phyloP scores from a whole-genome alignment of 805 yeast genomes.

The Kurtzmaniella fragi region DNA sequence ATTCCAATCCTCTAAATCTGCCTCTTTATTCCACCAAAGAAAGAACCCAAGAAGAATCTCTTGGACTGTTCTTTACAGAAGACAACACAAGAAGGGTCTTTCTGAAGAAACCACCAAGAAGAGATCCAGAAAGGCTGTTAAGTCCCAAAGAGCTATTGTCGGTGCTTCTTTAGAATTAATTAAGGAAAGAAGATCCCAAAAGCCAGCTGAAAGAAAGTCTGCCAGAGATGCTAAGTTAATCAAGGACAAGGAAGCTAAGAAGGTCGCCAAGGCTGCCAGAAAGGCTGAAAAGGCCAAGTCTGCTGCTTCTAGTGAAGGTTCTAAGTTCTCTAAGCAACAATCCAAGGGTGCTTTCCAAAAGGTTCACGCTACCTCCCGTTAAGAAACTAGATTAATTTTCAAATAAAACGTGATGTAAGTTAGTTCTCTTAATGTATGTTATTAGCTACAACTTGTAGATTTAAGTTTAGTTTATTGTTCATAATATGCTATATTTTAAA shows the following conservation, averaged over 20 bases:
- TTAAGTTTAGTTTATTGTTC: not conserved
- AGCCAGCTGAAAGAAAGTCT: slow-evolving; percentile 98
- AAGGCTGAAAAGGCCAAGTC: slow-evolving; percentile 86
- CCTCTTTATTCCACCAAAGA: slow-evolving; percentile 98
- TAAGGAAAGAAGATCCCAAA: slow-evolving; percentile 93
- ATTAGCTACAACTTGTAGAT: not conserved
- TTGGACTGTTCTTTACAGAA: slow-evolving; percentile 99
- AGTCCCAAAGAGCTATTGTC: slow-evolving; percentile 98
- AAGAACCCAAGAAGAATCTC: slow-evolving; percentile 99
- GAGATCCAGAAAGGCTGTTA: slow-evolving; percentile 95
- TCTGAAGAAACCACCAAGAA: slow-evolving; percentile 97
- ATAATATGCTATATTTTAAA: slow-evolving; percentile 1
- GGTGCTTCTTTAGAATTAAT: slow-evolving; percentile 99
- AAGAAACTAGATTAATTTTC: slow-evolving; percentile 27
- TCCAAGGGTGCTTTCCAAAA: slow-evolving; percentile 98
- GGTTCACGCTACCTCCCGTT: slow-evolving; percentile 96
- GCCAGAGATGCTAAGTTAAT: slow-evolving; percentile 87
- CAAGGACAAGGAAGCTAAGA: slow-evolving; percentile 83
- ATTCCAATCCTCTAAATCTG: slow-evolving; percentile 96
- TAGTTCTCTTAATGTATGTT: slow-evolving; percentile 1
- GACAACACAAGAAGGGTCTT: slow-evolving; percentile 99
- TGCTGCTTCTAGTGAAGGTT: slow-evolving; percentile 68
- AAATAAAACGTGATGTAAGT: slow-evolving; percentile 9
- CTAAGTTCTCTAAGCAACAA: slow-evolving; percentile 86
- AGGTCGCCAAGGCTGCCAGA: slow-evolving; percentile 90